A percentile compares a stretch with the other conserved stretches of the same genome.
Conservation (phyloP, 345 rosid species). For the Boechera retrofracta region DNA sequence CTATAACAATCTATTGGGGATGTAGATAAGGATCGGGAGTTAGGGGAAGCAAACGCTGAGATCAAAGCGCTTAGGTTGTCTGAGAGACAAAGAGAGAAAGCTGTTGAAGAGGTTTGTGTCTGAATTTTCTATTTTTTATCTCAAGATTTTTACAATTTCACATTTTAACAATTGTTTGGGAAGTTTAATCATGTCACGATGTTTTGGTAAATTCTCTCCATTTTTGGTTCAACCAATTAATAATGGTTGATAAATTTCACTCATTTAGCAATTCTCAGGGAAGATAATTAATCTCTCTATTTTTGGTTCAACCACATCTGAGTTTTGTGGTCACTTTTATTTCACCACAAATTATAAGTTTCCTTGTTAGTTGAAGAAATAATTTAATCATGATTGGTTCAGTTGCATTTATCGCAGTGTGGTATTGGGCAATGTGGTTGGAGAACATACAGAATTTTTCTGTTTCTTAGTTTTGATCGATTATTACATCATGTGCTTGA, state of each 20-base stretch:
- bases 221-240: neutral
- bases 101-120: conserved; percentile 91
- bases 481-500: conserved; percentile 23
- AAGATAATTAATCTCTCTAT: neutral
- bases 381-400: conserved; percentile 12
- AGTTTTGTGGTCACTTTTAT: conserved; percentile 6
- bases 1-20: neutral
- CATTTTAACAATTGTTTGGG: neutral
- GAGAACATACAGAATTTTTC: neutral
- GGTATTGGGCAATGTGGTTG: conserved; percentile 8
- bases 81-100: conserved; percentile 92
- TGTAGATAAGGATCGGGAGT: conserved; percentile 94
- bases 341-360: neutral
- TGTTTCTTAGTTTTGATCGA: conserved; percentile 22
- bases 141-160: neutral
- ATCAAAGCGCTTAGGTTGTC: conserved; percentile 88
- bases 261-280: neutral
- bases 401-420: conserved; percentile 25
- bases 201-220: neutral
- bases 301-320: conserved; percentile 8
- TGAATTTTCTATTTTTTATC: conserved; percentile 32
- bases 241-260: neutral
- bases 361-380: conserved; percentile 19
- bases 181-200: neutral
- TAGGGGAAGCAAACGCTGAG: conserved; percentile 95